These are phyloP conservation scores for Carallia brachiata DNA, from an alignment of 345 rosid species.

Conservation along the genomic window DNA sequence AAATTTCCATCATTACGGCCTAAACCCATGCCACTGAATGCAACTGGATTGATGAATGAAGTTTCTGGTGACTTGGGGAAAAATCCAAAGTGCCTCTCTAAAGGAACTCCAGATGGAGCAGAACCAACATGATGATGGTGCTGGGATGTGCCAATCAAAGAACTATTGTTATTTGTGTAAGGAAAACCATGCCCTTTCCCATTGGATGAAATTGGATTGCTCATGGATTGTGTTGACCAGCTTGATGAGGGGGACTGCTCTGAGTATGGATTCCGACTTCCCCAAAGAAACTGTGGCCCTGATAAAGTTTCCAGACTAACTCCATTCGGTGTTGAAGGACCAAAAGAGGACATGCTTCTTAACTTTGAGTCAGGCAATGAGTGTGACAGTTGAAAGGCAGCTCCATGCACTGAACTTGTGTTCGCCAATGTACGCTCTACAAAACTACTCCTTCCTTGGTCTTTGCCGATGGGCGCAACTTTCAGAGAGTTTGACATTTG, in stretches of 20 bases:
- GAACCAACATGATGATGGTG: constrained; percentile 82
- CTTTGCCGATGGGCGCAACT: constrained; percentile 72
- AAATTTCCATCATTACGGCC: constrained; percentile 39
- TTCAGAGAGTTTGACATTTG: constrained; percentile 55
- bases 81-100: constrained; percentile 53
- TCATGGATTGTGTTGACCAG: constrained; percentile 58
- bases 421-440: constrained; percentile 48
- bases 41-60: constrained; percentile 45
- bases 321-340: constrained; percentile 50
- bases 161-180: constrained; percentile 46
- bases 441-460: constrained; percentile 54
- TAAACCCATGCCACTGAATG: constrained; percentile 46
- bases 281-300: constrained; percentile 93
- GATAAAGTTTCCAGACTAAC: constrained; percentile 65
- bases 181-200: constrained; percentile 53
- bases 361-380: constrained; percentile 33
- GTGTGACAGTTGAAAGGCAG: constrained; percentile 39
- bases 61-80: constrained; percentile 57
- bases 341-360: constrained; percentile 31
- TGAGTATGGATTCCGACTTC: constrained; percentile 59
- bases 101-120: constrained; percentile 76
- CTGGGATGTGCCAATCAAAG: constrained; percentile 53
- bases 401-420: constrained; percentile 42
- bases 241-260: constrained; percentile 53
- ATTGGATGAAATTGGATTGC: constrained; percentile 45